Conservation (phyloP, 2,329 filamentous ascomycete species). For the Penicillium rolfsii region DNA sequence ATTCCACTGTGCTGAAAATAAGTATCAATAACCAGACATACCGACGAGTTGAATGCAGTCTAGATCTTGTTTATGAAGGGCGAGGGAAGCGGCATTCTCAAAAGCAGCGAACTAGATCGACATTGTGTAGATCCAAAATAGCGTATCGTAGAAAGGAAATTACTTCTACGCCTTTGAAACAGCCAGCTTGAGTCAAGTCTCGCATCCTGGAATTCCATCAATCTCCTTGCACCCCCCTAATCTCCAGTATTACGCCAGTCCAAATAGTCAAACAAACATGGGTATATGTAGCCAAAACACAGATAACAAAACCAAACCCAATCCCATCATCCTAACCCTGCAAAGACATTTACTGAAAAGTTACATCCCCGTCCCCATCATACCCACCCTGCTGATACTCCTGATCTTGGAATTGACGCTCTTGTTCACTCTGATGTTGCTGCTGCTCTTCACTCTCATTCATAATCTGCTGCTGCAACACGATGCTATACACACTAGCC, state of each 20-base stretch:
- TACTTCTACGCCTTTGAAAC: no score
- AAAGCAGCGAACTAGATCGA: no score
- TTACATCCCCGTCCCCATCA: conserved; percentile 32
- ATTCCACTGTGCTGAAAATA: no score
- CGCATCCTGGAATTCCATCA: neutral
- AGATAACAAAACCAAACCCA: conserved; percentile 13
- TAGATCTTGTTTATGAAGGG: no score
- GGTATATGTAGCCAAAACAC: conserved; percentile 27
- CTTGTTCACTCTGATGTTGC: conserved; percentile 33
- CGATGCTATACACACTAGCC: conserved; percentile 97
- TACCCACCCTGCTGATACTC: conserved; percentile 23
- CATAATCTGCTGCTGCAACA: conserved; percentile 93
- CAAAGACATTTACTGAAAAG: conserved; percentile 20
- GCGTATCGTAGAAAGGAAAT: no score
- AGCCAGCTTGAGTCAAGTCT: no score
- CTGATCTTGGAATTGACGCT: conserved; percentile 25
- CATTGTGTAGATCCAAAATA: no score
- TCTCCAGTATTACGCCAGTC: conserved; percentile 15
- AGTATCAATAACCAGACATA: no score
- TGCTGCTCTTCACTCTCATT: conserved; percentile 56
- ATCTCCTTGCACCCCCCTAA: neutral
- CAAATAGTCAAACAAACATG: conserved; percentile 15
- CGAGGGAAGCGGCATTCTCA: no score
- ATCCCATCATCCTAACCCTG: neutral
- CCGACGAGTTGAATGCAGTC: no score